A percentile compares a stretch with the other conserved stretches of the same genome.
phyloP scores from a whole-genome alignment of 1,284 basidiomycete species.

The Amylostereum areolatum region DNA sequence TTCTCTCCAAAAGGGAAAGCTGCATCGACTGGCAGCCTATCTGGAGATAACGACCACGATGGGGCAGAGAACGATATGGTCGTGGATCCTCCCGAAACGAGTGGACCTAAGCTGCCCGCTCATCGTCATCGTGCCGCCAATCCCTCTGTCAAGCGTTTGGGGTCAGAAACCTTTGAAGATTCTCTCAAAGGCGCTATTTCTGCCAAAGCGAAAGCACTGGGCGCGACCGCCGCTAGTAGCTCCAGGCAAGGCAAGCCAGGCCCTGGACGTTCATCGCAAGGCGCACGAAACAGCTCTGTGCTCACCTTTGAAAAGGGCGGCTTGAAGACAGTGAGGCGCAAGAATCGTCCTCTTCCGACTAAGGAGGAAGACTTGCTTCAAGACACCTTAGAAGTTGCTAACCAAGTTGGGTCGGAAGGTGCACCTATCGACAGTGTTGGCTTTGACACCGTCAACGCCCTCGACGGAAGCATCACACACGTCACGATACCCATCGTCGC shows the following conservation, averaged over 20 bases:
- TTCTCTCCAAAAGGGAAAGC: not conserved
- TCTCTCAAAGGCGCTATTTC: not conserved
- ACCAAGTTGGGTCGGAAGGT: slow-evolving; percentile 6
- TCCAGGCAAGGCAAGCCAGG: slow-evolving; percentile 32
- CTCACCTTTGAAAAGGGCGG: slow-evolving; percentile 42
- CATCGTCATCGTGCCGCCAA: slow-evolving; percentile 1
- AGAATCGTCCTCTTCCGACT: slow-evolving; percentile 24
- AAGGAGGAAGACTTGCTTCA: slow-evolving; percentile 5
- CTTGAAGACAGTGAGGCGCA: slow-evolving; percentile 37
- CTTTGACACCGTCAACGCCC: slow-evolving; percentile 3
- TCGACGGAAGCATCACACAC: not conserved
- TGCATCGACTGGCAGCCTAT: not conserved
- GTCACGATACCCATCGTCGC: slow-evolving; percentile 2
- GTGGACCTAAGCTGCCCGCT: not conserved
- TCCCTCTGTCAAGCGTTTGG: not conserved
- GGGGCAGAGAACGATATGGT: not conserved
- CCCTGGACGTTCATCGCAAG: slow-evolving; percentile 38
- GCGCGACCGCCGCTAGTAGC: not conserved
- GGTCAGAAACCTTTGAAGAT: not conserved
- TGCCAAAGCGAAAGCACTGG: not conserved
- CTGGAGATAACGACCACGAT: not conserved
- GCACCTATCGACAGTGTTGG: slow-evolving; percentile 2
- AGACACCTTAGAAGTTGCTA: slow-evolving; percentile 5
- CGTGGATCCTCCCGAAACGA: not conserved
- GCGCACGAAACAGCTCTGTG: slow-evolving; percentile 38